Base-by-base conservation (phyloP, 148 eudicot species). In the Rheum nobile region DNA sequence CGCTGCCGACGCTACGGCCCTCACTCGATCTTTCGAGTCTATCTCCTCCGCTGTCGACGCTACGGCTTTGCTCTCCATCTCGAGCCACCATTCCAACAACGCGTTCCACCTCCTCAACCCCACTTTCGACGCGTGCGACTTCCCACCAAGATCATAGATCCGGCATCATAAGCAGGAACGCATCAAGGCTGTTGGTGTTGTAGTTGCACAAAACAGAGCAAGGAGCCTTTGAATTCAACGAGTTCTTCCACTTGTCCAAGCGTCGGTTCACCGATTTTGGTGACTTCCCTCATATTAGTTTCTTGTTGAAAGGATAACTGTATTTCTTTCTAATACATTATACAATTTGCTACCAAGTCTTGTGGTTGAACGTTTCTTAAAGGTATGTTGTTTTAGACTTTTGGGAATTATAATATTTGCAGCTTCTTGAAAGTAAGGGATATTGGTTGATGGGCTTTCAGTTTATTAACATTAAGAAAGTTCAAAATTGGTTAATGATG, bases 201-300 rank as follows among this genome's bases (percentile, higher is more conserved):
- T 97, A 96, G 75, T 72, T 96, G 82, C 96, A 96, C 52, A 86
- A 85, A 76, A 92, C 86, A 74, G 94, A 96, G 42, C 83, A 82
- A n/a, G n/a, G n/a, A 11, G 94, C 82, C 68, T 78, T 85, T 82
- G 99, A 92, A 10, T 96, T 87, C 80, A 97, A 96, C 0, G 96
- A 92, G 78, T 96, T 96, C 79, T 85, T 90, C 42, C 99, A 96
- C 84, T 72, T 92, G 81, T 91, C 94, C 4, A 80, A 83, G 28
- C 85, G 90, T 41, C 83, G 79, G 19, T 90, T 96, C 75, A 83
- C 86, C 78, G 99, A 96, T 81, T 96, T 86, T 82, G 77, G 99
- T 96, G 71, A 59, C 82, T 65, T 65, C 22, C 39, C 39, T 34
- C 16, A 21, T 65, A 14, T 65, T 31, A 22, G 70, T 65, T 32